Percentiles rank a stretch among this genome's conserved stretches.
Conservation (phyloP, 2,329 filamentous ascomycete species). For the Paecilomyces niveus region DNA sequence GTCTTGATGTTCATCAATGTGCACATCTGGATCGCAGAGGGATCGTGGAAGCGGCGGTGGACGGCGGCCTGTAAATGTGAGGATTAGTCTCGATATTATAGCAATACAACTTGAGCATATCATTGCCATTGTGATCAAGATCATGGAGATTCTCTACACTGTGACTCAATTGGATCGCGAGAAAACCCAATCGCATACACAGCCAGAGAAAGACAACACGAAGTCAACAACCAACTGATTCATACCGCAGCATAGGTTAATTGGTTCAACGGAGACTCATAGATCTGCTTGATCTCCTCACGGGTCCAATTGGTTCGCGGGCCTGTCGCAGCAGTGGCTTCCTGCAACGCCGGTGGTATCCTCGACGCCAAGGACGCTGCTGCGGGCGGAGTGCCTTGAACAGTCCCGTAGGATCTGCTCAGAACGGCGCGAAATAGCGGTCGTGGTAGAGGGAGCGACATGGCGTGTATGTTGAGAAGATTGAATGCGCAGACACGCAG, state of each 20-base stretch:
- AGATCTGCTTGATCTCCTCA: conserved; percentile 74
- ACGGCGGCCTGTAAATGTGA: conserved; percentile 54
- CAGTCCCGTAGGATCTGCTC: conserved; percentile 31
- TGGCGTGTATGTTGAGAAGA: conserved; percentile 7
- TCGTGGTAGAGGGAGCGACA: conserved; percentile 22
- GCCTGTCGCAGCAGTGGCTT: conserved; percentile 27
- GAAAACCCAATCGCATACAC: conserved; percentile 18
- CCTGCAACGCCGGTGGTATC: conserved; percentile 25
- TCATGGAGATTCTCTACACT: neutral
- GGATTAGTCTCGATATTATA: conserved; percentile 5
- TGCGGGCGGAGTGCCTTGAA: conserved; percentile 25
- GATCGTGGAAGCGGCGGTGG: conserved; percentile 79
- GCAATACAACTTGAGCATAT: neutral
- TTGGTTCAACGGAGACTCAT: conserved; percentile 74
- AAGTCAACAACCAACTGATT: conserved; percentile 7
- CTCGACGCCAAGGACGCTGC: conserved; percentile 22
- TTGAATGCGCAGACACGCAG: neutral
- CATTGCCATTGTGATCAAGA: neutral
- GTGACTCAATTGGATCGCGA: neutral
- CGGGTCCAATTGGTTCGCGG: conserved; percentile 72
- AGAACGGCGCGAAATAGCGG: conserved; percentile 21
- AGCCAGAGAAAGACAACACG: conserved; percentile 5
- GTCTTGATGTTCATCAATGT: conserved; percentile 97
- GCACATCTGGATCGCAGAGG: conserved; percentile 80
- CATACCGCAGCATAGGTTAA: conserved; percentile 66